Conservation (phyloP, 176 grass and related monocot genomes). For the Aegilops longissima region DNA sequence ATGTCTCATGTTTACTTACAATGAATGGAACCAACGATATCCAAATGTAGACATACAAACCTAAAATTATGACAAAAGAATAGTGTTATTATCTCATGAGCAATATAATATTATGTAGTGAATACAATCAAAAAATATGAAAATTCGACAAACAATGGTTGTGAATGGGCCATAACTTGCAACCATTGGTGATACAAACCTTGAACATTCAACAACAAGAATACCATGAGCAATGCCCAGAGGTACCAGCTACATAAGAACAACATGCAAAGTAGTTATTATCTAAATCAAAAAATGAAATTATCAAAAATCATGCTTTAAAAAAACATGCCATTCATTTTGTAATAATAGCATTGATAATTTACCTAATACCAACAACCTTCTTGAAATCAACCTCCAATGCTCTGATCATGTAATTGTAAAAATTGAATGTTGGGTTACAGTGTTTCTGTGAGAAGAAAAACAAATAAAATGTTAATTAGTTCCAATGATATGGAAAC, state of each 20-base stretch:
- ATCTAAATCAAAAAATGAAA: neutral
- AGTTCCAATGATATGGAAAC: neutral
- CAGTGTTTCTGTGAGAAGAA: slow-evolving; percentile 62
- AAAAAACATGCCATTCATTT: neutral
- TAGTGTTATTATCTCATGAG: neutral
- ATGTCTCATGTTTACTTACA: slow-evolving; percentile 52
- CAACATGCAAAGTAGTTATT: neutral
- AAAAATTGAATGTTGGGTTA: slow-evolving; percentile 76
- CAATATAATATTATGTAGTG: neutral
- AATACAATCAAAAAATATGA: neutral
- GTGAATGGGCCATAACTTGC: neutral
- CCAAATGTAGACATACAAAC: slow-evolving; percentile 85
- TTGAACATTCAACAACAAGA: slow-evolving; percentile 77
- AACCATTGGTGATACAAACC: slow-evolving; percentile 31
- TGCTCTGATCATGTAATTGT: slow-evolving; percentile 86
- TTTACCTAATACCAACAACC: slow-evolving; percentile 89
- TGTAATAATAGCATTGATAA: neutral
- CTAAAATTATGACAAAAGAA: slow-evolving; percentile 14
- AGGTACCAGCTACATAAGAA: slow-evolving; percentile 77
- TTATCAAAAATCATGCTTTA: neutral
- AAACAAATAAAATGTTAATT: neutral
- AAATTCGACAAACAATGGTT: neutral
- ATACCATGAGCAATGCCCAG: slow-evolving; percentile 78
- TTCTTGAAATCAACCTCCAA: slow-evolving; percentile 79
- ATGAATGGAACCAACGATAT: slow-evolving; percentile 60